Percentiles rank a stretch among this genome's conserved stretches.
phyloP scores from a whole-genome alignment of 1,139 yeast species.

The Protomyces macrosporus region DNA sequence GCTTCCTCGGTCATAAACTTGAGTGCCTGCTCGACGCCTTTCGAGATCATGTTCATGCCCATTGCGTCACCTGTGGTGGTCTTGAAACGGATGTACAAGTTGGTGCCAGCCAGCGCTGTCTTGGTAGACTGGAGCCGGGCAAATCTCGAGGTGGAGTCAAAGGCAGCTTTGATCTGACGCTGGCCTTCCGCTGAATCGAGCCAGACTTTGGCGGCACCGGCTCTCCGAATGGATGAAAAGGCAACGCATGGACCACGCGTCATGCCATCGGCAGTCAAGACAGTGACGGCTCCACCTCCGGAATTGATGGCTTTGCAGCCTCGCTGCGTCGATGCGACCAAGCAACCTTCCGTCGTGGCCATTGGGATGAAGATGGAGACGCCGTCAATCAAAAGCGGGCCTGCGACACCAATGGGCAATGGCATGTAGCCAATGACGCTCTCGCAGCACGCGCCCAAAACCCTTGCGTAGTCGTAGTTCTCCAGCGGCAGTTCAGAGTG shows the following conservation, averaged over 20 bases:
- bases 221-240: constrained; percentile 72
- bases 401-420: constrained; percentile 94
- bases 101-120: constrained; percentile 93
- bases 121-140: constrained; percentile 88
- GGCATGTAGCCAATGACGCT: constrained; percentile 96
- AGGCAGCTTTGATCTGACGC: constrained; percentile 71
- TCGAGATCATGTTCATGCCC: constrained; percentile 99
- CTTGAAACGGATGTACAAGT: constrained; percentile 81
- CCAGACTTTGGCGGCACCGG: constrained; percentile 95
- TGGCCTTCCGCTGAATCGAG: constrained; percentile 94
- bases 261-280: constrained; percentile 94
- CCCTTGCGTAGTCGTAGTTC: constrained; percentile 88
- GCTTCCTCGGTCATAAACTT: constrained; percentile 78
- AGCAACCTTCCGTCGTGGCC: constrained; percentile 99
- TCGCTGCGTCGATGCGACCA: constrained; percentile 97
- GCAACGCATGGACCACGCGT: constrained; percentile 98
- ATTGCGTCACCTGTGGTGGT: constrained; percentile 99
- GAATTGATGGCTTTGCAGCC: constrained; percentile 97
- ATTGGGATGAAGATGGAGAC: constrained; percentile 85
- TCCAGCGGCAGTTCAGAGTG: constrained; percentile 68
- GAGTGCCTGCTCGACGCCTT: constrained; percentile 88
- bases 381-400: constrained; percentile 88
- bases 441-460: constrained; percentile 98
- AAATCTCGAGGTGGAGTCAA: constrained; percentile 93
- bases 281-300: constrained; percentile 94